phyloP scores from a whole-genome alignment of 768 basidiomycete species.

The Crucibulum laeve region DNA sequence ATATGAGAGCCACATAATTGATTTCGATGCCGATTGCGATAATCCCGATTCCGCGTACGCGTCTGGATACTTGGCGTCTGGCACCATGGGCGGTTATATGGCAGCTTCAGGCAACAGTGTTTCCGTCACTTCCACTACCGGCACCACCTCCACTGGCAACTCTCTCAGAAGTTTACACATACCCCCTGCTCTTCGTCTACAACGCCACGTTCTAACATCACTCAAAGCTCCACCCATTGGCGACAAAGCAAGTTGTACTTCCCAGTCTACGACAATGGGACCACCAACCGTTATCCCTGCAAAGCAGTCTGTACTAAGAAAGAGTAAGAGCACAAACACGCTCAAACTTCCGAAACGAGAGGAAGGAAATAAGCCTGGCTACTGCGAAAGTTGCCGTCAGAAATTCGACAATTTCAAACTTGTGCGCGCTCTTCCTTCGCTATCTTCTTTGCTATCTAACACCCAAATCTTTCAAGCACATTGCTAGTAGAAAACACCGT shows the following conservation, averaged over 20 bases:
- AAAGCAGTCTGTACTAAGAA: constrained; percentile 50
- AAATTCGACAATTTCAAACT: constrained; percentile 86
- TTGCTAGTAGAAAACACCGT: constrained; percentile 66
- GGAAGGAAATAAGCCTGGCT: constrained; percentile 88
- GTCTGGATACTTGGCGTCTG: constrained; percentile 66
- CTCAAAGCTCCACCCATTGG: constrained; percentile 36
- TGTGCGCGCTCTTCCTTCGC: constrained; percentile 40
- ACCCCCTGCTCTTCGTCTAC: constrained; percentile 50
- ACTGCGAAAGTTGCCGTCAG: constrained; percentile 92
- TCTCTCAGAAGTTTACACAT: constrained; percentile 43
- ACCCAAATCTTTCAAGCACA: constrained; percentile 49
- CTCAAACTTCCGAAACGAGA: constrained; percentile 72
- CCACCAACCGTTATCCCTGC: constrained; percentile 61
- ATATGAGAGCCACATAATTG: constrained; percentile 23
- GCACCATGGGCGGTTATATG: constrained; percentile 51
- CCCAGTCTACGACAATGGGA: constrained; percentile 50
- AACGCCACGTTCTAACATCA: constrained; percentile 66
- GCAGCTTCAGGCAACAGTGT: constrained; percentile 97
- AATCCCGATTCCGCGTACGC: constrained; percentile 56
- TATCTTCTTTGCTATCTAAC: constrained; percentile 2
- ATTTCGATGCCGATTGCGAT: constrained; percentile 39
- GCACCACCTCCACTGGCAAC: constrained; percentile 70
- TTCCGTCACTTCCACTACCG: constrained; percentile 84
- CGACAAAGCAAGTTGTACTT: constrained; percentile 13
- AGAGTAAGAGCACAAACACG: constrained; percentile 80